phyloP scores from a whole-genome alignment of 169 alveolate species.

The Babesia bovis region DNA sequence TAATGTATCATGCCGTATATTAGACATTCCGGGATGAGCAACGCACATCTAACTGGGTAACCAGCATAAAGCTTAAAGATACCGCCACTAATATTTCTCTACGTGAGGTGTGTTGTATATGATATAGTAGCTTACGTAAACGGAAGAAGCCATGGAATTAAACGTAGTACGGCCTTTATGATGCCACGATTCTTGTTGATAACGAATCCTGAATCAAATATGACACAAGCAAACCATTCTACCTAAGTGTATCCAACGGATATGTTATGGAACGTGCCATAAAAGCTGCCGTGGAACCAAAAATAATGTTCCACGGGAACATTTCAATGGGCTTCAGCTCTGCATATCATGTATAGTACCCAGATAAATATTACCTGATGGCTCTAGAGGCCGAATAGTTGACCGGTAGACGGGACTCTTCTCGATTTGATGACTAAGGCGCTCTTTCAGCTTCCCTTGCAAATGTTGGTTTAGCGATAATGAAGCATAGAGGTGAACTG shows the following conservation, averaged over 20 bases:
- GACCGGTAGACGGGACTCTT: constrained; percentile 24
- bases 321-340: constrained; percentile 63
- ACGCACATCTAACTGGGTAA: constrained; percentile 36
- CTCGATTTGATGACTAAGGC: constrained; percentile 44
- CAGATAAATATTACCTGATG: constrained; percentile 31
- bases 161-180: constrained; percentile 17
- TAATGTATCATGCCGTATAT: constrained; percentile 50
- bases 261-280: constrained; percentile 52
- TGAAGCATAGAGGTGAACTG: constrained; percentile 35
- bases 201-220: constrained; percentile 33
- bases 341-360: not conserved
- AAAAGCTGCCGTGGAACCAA: constrained; percentile 51
- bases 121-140: not conserved
- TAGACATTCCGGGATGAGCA: constrained; percentile 54
- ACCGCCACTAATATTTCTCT: constrained; percentile 11
- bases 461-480: constrained; percentile 41
- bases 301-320: constrained; percentile 62
- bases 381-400: constrained; percentile 31
- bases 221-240: not conserved
- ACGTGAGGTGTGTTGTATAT: not conserved
- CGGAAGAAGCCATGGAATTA: not conserved
- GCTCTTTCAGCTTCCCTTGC: constrained; percentile 42
- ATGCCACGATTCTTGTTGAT: constrained; percentile 51
- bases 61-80: constrained; percentile 37
- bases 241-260: constrained; percentile 67